Evolutionary conservation across 2,329 filamentous ascomycete species (phyloP).

Genomic region (Fusarium sp.): DNA sequence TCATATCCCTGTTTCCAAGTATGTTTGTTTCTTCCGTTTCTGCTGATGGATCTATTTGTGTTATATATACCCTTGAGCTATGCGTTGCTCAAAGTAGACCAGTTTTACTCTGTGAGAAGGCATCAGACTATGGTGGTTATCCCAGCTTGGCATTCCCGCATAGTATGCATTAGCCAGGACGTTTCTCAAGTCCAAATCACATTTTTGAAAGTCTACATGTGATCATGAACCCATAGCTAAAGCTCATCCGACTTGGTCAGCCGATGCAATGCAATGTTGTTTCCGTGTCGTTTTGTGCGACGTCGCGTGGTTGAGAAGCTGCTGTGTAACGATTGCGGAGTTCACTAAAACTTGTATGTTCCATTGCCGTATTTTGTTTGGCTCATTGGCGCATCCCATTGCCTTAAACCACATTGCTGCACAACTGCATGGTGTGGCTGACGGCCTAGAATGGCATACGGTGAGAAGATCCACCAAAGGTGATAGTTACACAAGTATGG

Average conservation of each 20-base stretch:
- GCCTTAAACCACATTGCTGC: constrained; percentile 5
- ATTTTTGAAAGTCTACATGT: not conserved
- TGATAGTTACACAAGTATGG: constrained; percentile 29
- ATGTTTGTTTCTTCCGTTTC: constrained; percentile 17
- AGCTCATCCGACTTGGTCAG: constrained; percentile 14
- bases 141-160: not conserved
- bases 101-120: constrained; percentile 10
- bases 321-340: constrained; percentile 24
- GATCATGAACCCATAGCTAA: not conserved
- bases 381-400: constrained; percentile 1
- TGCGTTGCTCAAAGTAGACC: constrained; percentile 8
- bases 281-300: constrained; percentile 10
- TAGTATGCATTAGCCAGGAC: constrained; percentile 1
- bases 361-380: not conserved
- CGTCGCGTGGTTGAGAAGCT: constrained; percentile 5
- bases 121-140: not conserved
- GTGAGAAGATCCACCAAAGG: not conserved
- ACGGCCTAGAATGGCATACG: not conserved
- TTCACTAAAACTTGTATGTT: constrained; percentile 14
- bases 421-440: not conserved
- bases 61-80: constrained; percentile 24
- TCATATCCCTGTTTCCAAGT: constrained; percentile 14
- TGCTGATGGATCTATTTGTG: constrained; percentile 11
- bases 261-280: constrained; percentile 11
- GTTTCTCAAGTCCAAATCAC: not conserved